Evolutionary conservation across 352 stramenopile species (phyloP).

Genomic region (Phytophthora tentaculata): DNA sequence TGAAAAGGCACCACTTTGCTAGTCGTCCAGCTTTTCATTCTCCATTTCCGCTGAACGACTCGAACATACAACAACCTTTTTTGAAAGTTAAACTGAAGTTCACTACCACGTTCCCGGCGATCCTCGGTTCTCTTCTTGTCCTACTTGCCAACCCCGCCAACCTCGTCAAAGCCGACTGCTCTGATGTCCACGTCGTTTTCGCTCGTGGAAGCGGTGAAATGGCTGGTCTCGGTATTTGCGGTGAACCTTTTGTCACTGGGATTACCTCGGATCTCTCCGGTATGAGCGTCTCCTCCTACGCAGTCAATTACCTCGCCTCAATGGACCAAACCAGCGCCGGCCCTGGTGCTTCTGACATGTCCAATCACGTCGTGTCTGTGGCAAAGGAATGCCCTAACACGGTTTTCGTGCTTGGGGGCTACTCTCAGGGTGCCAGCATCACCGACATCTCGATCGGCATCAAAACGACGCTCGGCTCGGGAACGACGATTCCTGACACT

Average conservation of each 20-base stretch:
- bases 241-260: conserved; percentile 31
- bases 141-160: neutral
- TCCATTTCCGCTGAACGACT: conserved; percentile 15
- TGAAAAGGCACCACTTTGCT: neutral
- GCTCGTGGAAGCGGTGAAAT: too few relatives aligned
- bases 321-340: conserved; percentile 29
- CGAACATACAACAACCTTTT: too few relatives aligned
- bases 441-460: conserved; percentile 43
- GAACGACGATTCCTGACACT: conserved; percentile 26
- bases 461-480: conserved; percentile 27
- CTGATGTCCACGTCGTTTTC: conserved; percentile 27
- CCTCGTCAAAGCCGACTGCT: conserved; percentile 7
- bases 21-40: conserved; percentile 9
- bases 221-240: conserved; percentile 30
- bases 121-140: conserved; percentile 1
- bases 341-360: conserved; percentile 39
- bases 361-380: conserved; percentile 36
- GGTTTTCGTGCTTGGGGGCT: conserved; percentile 35
- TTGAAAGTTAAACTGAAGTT: conserved; percentile 9
- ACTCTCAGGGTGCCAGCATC: conserved; percentile 43
- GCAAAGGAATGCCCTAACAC: conserved; percentile 40
- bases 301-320: conserved; percentile 32
- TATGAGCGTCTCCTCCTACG: conserved; percentile 43
- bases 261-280: conserved; percentile 27
- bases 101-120: neutral